Evolutionary conservation across 805 yeast genomes (phyloP).

Genomic region (Scheffersomyces lignosus): DNA sequence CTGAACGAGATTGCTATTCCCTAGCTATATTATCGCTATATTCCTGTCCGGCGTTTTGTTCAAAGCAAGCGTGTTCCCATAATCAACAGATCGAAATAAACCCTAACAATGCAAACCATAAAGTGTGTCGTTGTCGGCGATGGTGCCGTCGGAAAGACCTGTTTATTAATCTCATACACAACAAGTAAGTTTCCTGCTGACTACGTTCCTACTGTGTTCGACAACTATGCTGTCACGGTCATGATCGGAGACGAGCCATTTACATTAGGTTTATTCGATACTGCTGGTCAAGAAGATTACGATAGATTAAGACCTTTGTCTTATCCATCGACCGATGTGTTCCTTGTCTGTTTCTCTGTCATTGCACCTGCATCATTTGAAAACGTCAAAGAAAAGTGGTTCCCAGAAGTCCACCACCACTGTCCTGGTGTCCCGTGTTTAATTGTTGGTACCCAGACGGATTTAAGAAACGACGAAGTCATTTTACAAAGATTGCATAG

Average conservation of each 20-base stretch:
- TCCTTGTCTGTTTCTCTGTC: slow-evolving; percentile 92
- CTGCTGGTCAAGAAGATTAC: slow-evolving; percentile 99
- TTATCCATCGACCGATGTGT: slow-evolving; percentile 96
- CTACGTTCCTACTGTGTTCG: slow-evolving; percentile 98
- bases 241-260: slow-evolving; percentile 98
- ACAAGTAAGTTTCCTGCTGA: slow-evolving; percentile 97
- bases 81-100: too few relatives aligned
- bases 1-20: too few relatives aligned
- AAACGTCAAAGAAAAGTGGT: slow-evolving; percentile 97
- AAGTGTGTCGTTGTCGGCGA: slow-evolving; percentile 99
- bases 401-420: slow-evolving; percentile 94
- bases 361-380: slow-evolving; percentile 97
- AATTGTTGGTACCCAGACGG: slow-evolving; percentile 96
- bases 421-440: slow-evolving; percentile 98
- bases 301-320: slow-evolving; percentile 95
- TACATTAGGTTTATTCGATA: slow-evolving; percentile 94
- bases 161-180: slow-evolving; percentile 92
- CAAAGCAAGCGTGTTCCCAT: too few relatives aligned
- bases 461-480: slow-evolving; percentile 89
- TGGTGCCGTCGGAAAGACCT: slow-evolving; percentile 99
- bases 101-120: slow-evolving; percentile 58
- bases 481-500: slow-evolving; percentile 86
- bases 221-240: slow-evolving; percentile 90
- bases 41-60: too few relatives aligned
- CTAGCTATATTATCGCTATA: too few relatives aligned